Percentiles rank a stretch among this genome's conserved stretches.
Evolutionary conservation across 352 stramenopile species (phyloP).

Genomic region (Plasmopara viticola): DNA sequence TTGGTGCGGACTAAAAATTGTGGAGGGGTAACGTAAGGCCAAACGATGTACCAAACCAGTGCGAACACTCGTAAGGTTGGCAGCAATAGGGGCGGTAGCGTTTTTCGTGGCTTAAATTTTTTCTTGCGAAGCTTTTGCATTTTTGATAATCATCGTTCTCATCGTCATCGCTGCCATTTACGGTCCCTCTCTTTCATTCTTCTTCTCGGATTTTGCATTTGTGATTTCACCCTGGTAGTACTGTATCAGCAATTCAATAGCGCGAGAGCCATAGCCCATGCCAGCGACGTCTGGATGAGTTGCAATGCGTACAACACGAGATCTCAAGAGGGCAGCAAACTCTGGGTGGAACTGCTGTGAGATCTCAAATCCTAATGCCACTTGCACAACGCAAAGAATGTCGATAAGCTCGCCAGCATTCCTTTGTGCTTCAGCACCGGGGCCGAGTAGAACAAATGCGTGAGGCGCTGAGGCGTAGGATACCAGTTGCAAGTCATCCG

Average conservation of each 20-base stretch:
- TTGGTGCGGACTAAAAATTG: conserved; percentile 94
- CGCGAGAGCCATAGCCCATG: conserved; percentile 97
- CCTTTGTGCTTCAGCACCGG: conserved; percentile 86
- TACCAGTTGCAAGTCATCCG: conserved; percentile 99
- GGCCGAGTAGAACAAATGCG: conserved; percentile 97
- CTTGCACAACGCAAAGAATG: conserved; percentile 97
- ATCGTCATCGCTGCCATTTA: conserved; percentile 15
- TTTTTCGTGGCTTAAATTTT: conserved; percentile 94
- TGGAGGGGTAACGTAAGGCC: conserved; percentile 95
- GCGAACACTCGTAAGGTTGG: conserved; percentile 91
- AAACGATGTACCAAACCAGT: conserved; percentile 99
- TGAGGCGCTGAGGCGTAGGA: conserved; percentile 97
- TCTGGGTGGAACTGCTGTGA: conserved; percentile 99
- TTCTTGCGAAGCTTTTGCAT: conserved; percentile 57
- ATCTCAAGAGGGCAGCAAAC: conserved; percentile 95
- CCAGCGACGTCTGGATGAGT: conserved; percentile 94
- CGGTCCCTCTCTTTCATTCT: conserved; percentile 26
- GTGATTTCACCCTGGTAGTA: conserved; percentile 98
- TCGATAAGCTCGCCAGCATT: conserved; percentile 91
- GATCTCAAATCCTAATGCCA: conserved; percentile 96
- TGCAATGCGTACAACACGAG: conserved; percentile 96
- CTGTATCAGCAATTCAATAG: conserved; percentile 92
- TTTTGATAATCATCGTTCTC: conserved; percentile 38
- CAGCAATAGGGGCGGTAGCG: conserved; percentile 94
- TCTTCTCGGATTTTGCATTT: conserved; percentile 27